phyloP scores from a whole-genome alignment of 1,284 basidiomycete species.

The Ustilago shanxiensis region DNA sequence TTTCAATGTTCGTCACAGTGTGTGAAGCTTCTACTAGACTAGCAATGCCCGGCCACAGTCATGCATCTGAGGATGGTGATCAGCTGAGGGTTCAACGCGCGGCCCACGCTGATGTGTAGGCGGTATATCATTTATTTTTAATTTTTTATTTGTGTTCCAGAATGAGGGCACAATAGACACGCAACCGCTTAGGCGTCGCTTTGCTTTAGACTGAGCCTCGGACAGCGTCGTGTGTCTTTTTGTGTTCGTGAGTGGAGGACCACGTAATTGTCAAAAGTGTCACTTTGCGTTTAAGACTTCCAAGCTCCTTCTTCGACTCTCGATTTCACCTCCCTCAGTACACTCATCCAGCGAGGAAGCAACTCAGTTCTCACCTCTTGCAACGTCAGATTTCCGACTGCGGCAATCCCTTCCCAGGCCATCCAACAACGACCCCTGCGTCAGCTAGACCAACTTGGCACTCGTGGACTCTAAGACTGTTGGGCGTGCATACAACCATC shows the following conservation, averaged over 20 bases:
- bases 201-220: background rate
- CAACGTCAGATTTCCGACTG: background rate
- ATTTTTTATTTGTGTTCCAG: background rate
- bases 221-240: background rate
- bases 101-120: background rate
- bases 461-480: background rate
- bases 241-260: background rate
- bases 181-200: constrained; percentile 6
- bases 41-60: background rate
- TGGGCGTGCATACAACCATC: background rate
- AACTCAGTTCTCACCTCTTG: no score
- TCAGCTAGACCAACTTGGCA: background rate
- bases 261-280: constrained; percentile 17
- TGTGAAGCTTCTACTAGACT: no score
- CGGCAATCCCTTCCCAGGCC: no score
- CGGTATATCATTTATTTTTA: background rate
- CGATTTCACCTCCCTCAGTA: no score
- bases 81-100: background rate
- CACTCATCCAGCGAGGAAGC: background rate
- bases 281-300: constrained; percentile 10
- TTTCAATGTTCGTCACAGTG: no score
- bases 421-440: no score
- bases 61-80: background rate
- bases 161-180: background rate
- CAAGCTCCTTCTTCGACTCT: background rate